phyloP scores from a whole-genome alignment of 2,329 filamentous ascomycete species.

The Fusarium sp. region DNA sequence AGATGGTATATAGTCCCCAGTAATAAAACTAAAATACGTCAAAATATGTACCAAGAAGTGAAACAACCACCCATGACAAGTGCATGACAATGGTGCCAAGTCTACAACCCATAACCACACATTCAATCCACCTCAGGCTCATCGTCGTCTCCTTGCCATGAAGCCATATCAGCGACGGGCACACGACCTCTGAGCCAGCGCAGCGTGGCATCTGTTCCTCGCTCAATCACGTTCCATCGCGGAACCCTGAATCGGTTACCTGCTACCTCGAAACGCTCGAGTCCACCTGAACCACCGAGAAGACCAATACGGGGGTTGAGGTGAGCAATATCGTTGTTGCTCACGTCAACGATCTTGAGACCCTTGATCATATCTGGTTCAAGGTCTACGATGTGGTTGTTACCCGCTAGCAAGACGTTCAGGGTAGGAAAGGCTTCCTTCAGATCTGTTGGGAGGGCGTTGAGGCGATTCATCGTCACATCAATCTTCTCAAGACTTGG shows the following conservation, averaged over 20 bases:
- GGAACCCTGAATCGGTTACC: conserved; percentile 93
- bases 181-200: conserved; percentile 84
- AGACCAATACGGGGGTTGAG: conserved; percentile 86
- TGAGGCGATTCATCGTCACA: conserved; percentile 84
- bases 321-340: conserved; percentile 86
- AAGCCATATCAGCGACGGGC: conserved; percentile 69
- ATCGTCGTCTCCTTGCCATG: conserved; percentile 64
- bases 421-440: conserved; percentile 77
- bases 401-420: conserved; percentile 76
- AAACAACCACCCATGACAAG: conserved; percentile 12
- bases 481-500: conserved; percentile 82
- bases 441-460: conserved; percentile 72
- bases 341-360: conserved; percentile 72
- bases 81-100: neutral
- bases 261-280: conserved; percentile 78
- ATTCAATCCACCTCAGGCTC: conserved; percentile 48
- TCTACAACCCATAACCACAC: neutral
- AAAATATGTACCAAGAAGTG: conserved; percentile 32
- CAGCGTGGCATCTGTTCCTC: conserved; percentile 87
- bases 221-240: conserved; percentile 83
- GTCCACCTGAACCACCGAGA: conserved; percentile 70
- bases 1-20: conserved; percentile 29
- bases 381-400: conserved; percentile 82
- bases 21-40: conserved; percentile 31
- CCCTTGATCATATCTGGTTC: conserved; percentile 80